A percentile compares a stretch with the other conserved stretches of the same genome.
Conservation (phyloP, 169 alveolate genomes). For the Cryptosporidium tyzzeri region DNA sequence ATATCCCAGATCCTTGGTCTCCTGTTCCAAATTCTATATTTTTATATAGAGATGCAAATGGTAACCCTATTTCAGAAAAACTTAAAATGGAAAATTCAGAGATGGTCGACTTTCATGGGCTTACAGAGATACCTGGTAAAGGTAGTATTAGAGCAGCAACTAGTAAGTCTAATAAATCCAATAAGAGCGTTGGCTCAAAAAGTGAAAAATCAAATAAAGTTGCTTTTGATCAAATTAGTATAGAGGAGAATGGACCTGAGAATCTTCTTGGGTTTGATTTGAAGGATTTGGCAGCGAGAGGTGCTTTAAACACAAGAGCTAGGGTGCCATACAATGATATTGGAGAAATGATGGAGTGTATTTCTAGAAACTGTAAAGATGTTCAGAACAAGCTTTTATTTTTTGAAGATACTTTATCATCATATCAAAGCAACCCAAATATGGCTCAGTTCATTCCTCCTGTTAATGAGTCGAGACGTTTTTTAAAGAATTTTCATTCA, state of each 20-base stretch:
- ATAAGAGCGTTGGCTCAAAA: not conserved
- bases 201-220: not conserved
- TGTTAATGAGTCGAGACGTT: constrained; percentile 49
- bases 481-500: constrained; percentile 44
- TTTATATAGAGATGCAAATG: constrained; percentile 66
- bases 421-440: constrained; percentile 44
- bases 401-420: constrained; percentile 46
- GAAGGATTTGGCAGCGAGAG: constrained; percentile 55
- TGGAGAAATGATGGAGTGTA: constrained; percentile 74
- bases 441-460: constrained; percentile 68
- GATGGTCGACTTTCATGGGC: constrained; percentile 65
- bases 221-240: constrained; percentile 1
- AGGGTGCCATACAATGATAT: constrained; percentile 62
- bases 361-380: constrained; percentile 71
- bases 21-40: constrained; percentile 42
- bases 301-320: constrained; percentile 28
- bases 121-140: constrained; percentile 52
- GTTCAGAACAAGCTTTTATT: constrained; percentile 51
- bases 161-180: not conserved
- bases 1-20: constrained; percentile 59
- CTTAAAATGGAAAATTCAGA: constrained; percentile 21
- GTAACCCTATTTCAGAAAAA: constrained; percentile 44
- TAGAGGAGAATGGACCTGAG: constrained; percentile 1
- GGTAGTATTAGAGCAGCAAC: constrained; percentile 26
- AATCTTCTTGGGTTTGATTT: constrained; percentile 55